These are phyloP conservation scores for Aspergillus phoenicis DNA, from an alignment of 2,329 filamentous ascomycete species.

Conservation along the genomic window DNA sequence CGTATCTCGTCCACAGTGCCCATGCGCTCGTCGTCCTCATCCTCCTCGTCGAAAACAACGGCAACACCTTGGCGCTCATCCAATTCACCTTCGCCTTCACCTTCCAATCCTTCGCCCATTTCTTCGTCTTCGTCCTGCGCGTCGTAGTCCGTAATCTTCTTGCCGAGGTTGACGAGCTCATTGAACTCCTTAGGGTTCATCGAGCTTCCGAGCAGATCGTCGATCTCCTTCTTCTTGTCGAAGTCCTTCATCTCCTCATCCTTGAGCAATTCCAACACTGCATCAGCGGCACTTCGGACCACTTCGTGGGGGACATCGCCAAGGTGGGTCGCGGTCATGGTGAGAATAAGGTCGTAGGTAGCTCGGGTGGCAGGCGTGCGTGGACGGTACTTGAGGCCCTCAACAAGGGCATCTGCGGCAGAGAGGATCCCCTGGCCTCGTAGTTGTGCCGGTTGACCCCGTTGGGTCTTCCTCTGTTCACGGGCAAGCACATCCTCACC, in stretches of 20 bases:
- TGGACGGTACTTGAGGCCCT: conserved; percentile 89
- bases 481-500: conserved; percentile 80
- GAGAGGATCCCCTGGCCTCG: conserved; percentile 78
- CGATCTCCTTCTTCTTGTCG: conserved; percentile 96
- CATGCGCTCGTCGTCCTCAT: conserved; percentile 79
- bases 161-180: conserved; percentile 90
- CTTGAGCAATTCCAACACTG: conserved; percentile 86
- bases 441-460: conserved; percentile 69
- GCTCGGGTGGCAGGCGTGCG: conserved; percentile 87
- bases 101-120: conserved; percentile 69
- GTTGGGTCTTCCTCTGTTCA: conserved; percentile 83
- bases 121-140: conserved; percentile 94
- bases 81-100: conserved; percentile 71
- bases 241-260: conserved; percentile 95
- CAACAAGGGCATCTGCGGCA: conserved; percentile 81
- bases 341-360: conserved; percentile 92
- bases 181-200: conserved; percentile 92
- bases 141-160: conserved; percentile 99
- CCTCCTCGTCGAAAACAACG: conserved; percentile 92
- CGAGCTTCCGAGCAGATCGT: conserved; percentile 83
- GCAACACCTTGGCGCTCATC: conserved; percentile 96
- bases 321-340: conserved; percentile 81
- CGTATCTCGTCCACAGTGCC: conserved; percentile 81
- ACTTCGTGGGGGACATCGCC: conserved; percentile 93
- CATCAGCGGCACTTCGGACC: conserved; percentile 90